Percentiles rank a stretch among this genome's conserved stretches.
Evolutionary conservation across 352 stramenopile species (phyloP).

Genomic region (Phytophthora rubi): DNA sequence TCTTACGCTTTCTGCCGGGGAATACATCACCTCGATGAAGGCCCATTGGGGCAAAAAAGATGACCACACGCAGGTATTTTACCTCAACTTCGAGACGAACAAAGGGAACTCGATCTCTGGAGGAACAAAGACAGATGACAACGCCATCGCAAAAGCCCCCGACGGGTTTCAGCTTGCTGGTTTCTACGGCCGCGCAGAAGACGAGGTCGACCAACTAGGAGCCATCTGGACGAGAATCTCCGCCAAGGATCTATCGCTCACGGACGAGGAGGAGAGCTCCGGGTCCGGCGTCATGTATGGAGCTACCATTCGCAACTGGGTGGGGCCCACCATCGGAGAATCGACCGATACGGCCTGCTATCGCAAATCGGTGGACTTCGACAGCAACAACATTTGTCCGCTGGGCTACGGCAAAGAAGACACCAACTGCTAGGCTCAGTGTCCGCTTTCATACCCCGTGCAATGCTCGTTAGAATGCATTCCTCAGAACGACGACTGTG

Average conservation of each 20-base stretch:
- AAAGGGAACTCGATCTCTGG: slow-evolving; percentile 1
- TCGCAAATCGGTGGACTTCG: slow-evolving; percentile 8
- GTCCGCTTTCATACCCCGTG: slow-evolving; percentile 60
- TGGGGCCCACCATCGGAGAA: background rate
- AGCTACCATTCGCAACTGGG: slow-evolving; percentile 11
- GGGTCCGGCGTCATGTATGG: slow-evolving; percentile 3
- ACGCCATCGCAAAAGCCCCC: background rate
- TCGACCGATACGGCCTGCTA: background rate
- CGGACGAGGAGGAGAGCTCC: slow-evolving; percentile 1
- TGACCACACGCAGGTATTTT: slow-evolving; percentile 5
- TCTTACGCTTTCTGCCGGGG: background rate
- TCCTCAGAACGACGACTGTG: slow-evolving; percentile 65
- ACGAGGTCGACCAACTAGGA: slow-evolving; percentile 2
- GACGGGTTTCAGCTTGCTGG: slow-evolving; percentile 7
- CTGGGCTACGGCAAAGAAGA: slow-evolving; percentile 18
- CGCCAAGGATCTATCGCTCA: background rate
- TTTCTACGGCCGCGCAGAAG: background rate
- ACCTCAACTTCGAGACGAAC: slow-evolving; percentile 7
- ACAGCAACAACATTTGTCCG: slow-evolving; percentile 17
- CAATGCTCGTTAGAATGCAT: slow-evolving; percentile 66
- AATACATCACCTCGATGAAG: slow-evolving; percentile 10
- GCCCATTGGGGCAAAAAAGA: slow-evolving; percentile 7
- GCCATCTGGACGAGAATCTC: slow-evolving; percentile 11
- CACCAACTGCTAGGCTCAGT: slow-evolving; percentile 30
- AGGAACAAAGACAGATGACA: slow-evolving; percentile 4